phyloP scores from a whole-genome alignment of 2,329 filamentous ascomycete species.

The Paramyrothecium roridum region DNA sequence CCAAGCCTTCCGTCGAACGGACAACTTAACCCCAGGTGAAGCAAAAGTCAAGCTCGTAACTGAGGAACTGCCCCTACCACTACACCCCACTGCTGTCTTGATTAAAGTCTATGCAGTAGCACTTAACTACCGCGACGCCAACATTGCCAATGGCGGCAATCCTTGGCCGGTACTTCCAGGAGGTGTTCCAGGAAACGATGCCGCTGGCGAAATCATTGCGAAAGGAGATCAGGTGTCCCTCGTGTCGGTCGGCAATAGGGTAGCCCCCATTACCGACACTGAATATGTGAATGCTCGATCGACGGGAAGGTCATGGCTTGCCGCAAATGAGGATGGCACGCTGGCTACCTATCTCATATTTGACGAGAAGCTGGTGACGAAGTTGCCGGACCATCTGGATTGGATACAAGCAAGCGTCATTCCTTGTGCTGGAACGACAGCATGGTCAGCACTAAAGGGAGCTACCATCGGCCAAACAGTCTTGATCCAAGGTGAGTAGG shows the following conservation, averaged over 20 bases:
- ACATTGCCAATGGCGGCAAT: conserved; percentile 34
- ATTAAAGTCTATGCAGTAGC: conserved; percentile 28
- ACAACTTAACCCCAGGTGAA: conserved; percentile 22
- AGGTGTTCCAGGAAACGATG: conserved; percentile 33
- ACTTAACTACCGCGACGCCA: conserved; percentile 31
- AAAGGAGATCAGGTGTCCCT: conserved; percentile 29
- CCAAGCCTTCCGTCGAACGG: conserved; percentile 21
- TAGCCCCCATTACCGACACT: conserved; percentile 33
- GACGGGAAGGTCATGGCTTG: conserved; percentile 34
- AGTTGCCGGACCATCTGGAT: conserved; percentile 30
- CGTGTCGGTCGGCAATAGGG: conserved; percentile 30
- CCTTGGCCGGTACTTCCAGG: conserved; percentile 35
- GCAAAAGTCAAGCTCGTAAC: conserved; percentile 29
- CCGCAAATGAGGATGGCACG: conserved; percentile 39
- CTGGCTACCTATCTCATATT: conserved; percentile 38
- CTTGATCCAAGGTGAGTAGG: conserved; percentile 36
- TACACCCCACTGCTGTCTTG: conserved; percentile 24
- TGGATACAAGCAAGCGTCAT: conserved; percentile 32
- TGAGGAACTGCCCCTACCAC: conserved; percentile 24
- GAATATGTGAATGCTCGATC: conserved; percentile 35
- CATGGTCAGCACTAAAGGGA: conserved; percentile 40
- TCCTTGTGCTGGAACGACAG: conserved; percentile 41
- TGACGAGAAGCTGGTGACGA: conserved; percentile 30
- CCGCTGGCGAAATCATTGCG: conserved; percentile 35
- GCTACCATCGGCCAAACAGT: conserved; percentile 33